Percentiles rank a stretch among this genome's conserved stretches.
phyloP scores from a whole-genome alignment of 345 rosid genomes.

The Sonneratia caseolaris region DNA sequence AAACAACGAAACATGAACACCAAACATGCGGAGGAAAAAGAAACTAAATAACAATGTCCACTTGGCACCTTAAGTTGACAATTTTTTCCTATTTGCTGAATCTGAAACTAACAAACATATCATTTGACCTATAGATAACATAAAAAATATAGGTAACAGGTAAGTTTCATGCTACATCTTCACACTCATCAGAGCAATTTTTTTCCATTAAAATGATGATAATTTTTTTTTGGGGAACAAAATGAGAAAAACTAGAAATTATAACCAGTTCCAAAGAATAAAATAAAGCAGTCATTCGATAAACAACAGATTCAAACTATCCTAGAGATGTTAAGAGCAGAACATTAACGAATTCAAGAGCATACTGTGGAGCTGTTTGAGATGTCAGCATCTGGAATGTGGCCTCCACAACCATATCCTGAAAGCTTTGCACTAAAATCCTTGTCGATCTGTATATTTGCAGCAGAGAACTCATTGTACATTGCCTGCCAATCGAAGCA shows the following conservation, averaged over 20 bases:
- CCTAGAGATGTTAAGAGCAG: neutral
- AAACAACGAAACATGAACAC: neutral
- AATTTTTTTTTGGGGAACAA: neutral
- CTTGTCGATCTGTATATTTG: conserved; percentile 88
- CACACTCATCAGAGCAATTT: too few relatives aligned
- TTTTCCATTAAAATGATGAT: too few relatives aligned
- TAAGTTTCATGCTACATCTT: too few relatives aligned
- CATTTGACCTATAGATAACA: too few relatives aligned
- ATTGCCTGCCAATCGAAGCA: conserved; percentile 52
- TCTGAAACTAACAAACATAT: neutral
- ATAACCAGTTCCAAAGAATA: neutral
- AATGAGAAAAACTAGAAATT: neutral
- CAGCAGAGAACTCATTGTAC: conserved; percentile 88
- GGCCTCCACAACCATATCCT: conserved; percentile 86
- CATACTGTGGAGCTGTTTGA: conserved; percentile 51
- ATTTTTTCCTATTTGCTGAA: neutral
- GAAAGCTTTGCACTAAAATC: conserved; percentile 96
- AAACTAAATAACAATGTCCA: neutral
- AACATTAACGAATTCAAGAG: neutral
- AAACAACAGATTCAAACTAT: neutral
- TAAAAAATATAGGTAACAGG: too few relatives aligned
- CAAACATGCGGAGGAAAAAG: neutral
- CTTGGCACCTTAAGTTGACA: too few relatives aligned
- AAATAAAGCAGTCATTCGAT: neutral
- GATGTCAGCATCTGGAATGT: conserved; percentile 63